Evolutionary conservation across 768 basidiomycete species (phyloP).

Genomic region (Panaeolus cyanescens): DNA sequence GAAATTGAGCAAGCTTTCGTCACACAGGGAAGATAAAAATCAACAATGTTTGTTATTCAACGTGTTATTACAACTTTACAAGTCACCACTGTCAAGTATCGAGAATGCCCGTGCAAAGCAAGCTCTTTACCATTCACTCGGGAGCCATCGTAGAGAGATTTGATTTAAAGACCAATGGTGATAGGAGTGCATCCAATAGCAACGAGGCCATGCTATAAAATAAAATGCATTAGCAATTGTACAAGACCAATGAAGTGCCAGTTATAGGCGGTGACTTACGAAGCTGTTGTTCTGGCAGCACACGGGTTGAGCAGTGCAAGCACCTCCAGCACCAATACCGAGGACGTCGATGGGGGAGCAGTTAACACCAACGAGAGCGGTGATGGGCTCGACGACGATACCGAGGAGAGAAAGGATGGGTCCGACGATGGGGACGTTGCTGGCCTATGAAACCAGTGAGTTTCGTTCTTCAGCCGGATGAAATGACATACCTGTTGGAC

Average conservation of each 20-base stretch:
- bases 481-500: no score
- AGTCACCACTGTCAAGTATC: no score
- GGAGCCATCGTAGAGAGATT: no score
- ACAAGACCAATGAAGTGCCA: not conserved
- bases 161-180: slow-evolving; percentile 13
- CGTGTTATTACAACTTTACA: no score
- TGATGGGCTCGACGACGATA: slow-evolving; percentile 1
- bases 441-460: not conserved
- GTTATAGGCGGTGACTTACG: slow-evolving; percentile 5
- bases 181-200: slow-evolving; percentile 14
- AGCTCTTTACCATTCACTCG: no score
- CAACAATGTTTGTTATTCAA: no score
- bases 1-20: no score
- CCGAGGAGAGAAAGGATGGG: not conserved
- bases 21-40: no score
- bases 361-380: slow-evolving; percentile 2
- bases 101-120: no score
- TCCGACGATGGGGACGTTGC: not conserved
- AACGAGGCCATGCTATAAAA: slow-evolving; percentile 10
- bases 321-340: slow-evolving; percentile 9
- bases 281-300: slow-evolving; percentile 15
- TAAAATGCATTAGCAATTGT: not conserved
- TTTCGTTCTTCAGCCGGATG: no score
- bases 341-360: slow-evolving; percentile 14
- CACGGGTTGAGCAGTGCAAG: slow-evolving; percentile 10